Evolutionary conservation across 768 basidiomycete genomes (phyloP).

Genomic region (Boletales sp.): DNA sequence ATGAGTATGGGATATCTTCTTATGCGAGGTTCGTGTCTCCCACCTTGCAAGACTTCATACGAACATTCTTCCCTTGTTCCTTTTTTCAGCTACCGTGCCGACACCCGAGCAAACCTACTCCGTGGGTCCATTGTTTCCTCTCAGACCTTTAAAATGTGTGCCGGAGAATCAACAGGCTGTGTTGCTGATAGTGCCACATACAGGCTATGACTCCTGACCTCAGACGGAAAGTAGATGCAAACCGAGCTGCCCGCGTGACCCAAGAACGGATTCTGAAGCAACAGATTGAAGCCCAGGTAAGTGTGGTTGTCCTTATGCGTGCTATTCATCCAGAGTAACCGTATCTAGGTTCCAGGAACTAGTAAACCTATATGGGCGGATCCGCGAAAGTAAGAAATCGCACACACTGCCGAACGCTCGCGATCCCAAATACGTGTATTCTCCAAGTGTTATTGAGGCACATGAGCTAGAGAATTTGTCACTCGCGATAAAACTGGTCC

Average conservation of each 20-base stretch:
- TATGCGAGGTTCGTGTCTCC: constrained; percentile 51
- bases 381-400: constrained; percentile 16
- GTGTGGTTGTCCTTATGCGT: constrained; percentile 10
- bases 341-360: constrained; percentile 24
- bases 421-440: neutral
- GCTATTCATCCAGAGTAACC: no score
- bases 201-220: constrained; percentile 66
- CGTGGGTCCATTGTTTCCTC: constrained; percentile 17
- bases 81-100: constrained; percentile 30
- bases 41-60: constrained; percentile 3
- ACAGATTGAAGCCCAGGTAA: constrained; percentile 51
- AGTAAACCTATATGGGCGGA: constrained; percentile 34
- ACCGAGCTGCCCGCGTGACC: constrained; percentile 47
- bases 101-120: constrained; percentile 35
- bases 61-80: neutral
- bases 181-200: constrained; percentile 1
- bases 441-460: no score
- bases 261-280: constrained; percentile 53
- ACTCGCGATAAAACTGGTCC: no score
- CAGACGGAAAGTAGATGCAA: constrained; percentile 58
- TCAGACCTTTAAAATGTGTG: neutral
- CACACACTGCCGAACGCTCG: neutral
- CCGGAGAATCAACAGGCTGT: neutral
- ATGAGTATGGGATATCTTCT: constrained; percentile 53
- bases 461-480: no score